Percentiles rank a stretch among this genome's conserved stretches.
phyloP scores from a whole-genome alignment of 2,329 filamentous ascomycete genomes.

The Aspergillus eucalypticola region DNA sequence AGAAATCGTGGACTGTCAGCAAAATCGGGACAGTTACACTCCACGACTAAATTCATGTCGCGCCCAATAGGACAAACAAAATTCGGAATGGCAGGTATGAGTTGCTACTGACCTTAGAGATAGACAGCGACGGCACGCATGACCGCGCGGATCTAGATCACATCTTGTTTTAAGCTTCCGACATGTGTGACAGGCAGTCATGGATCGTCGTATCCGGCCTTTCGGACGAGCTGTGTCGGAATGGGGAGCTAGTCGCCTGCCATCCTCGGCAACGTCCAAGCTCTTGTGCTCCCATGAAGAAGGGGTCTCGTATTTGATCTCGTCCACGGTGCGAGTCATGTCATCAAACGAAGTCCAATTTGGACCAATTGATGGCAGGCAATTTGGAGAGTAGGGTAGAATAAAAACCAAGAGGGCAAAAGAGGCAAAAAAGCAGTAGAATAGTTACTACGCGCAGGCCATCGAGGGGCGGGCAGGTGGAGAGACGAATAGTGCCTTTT shows the following conservation, averaged over 20 bases:
- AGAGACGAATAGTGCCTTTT: slow-evolving; percentile 16
- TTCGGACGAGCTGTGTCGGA: slow-evolving; percentile 28
- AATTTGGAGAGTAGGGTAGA: background rate
- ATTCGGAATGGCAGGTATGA: background rate
- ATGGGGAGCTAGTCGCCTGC: slow-evolving; percentile 23
- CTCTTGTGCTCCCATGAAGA: slow-evolving; percentile 32
- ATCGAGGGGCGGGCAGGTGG: slow-evolving; percentile 7
- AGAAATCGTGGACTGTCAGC: slow-evolving; percentile 11
- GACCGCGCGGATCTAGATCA: slow-evolving; percentile 36
- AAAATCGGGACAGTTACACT: background rate
- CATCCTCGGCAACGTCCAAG: slow-evolving; percentile 26
- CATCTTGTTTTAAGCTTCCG: slow-evolving; percentile 42
- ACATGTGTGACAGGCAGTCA: slow-evolving; percentile 41
- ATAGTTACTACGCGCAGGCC: slow-evolving; percentile 5
- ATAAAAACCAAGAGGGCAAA: too few relatives aligned
- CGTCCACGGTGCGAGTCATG: slow-evolving; percentile 31
- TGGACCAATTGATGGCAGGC: slow-evolving; percentile 12
- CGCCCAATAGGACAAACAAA: background rate
- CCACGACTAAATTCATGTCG: background rate
- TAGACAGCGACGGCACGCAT: slow-evolving; percentile 39
- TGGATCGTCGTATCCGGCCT: slow-evolving; percentile 37
- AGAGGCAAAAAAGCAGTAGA: background rate
- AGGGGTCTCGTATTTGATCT: slow-evolving; percentile 21
- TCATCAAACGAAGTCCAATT: slow-evolving; percentile 12
- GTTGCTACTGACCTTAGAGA: slow-evolving; percentile 31